Evolutionary conservation across 1,139 yeast genomes (phyloP).

Genomic region (Debaryomycetaceae sp.): DNA sequence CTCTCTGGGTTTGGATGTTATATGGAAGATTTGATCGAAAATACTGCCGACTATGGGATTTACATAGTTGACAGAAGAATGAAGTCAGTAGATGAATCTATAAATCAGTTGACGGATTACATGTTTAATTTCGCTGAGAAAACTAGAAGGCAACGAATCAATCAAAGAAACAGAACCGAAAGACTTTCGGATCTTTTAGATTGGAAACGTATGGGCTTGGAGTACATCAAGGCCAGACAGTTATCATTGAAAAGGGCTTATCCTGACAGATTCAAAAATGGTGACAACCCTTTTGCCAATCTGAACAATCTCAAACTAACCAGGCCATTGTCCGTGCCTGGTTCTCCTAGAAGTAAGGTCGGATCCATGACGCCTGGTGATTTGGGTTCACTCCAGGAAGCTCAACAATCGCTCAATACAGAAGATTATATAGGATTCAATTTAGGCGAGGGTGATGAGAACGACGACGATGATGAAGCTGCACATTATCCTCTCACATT

Average conservation of each 20-base stretch:
- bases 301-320: conserved; percentile 65
- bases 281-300: conserved; percentile 59
- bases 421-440: conserved; percentile 82
- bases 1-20: conserved; percentile 97
- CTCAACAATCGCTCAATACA: conserved; percentile 65
- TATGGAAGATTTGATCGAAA: conserved; percentile 96
- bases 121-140: conserved; percentile 88
- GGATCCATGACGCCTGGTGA: conserved; percentile 96
- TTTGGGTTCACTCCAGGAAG: conserved; percentile 93
- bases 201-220: conserved; percentile 98
- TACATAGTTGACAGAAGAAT: conserved; percentile 94
- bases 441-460: conserved; percentile 58
- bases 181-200: conserved; percentile 87
- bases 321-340: conserved; percentile 92
- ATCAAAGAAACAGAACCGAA: conserved; percentile 96
- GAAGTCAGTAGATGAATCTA: conserved; percentile 91
- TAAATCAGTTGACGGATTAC: conserved; percentile 82
- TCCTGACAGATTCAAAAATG: conserved; percentile 73
- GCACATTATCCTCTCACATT: conserved; percentile 41
- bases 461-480: conserved; percentile 29
- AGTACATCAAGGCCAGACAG: conserved; percentile 92
- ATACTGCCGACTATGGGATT: conserved; percentile 92
- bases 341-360: conserved; percentile 70
- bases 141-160: conserved; percentile 94
- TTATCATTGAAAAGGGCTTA: conserved; percentile 90